phyloP scores from a whole-genome alignment of 805 yeast genomes.

The Myxozyma melibiosi region DNA sequence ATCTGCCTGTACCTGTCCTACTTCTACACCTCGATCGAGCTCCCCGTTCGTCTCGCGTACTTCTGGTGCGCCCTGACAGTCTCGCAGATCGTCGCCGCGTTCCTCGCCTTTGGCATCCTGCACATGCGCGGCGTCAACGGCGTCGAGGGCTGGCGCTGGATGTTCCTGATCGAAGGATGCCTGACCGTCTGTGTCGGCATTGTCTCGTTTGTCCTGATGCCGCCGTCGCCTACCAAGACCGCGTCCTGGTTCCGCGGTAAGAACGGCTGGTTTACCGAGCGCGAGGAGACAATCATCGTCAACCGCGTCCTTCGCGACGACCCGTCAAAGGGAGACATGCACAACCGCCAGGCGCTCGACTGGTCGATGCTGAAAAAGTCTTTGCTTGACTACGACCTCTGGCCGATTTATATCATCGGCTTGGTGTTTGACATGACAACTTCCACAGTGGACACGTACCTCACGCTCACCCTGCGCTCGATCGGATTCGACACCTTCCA shows the following conservation, averaged over 20 bases:
- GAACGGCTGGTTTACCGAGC: constrained; percentile 57
- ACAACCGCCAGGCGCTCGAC: constrained; percentile 57
- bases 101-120: constrained; percentile 55
- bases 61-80: constrained; percentile 58
- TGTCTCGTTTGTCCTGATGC: constrained; percentile 52
- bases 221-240: constrained; percentile 58
- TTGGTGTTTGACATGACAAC: constrained; percentile 47
- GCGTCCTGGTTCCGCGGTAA: constrained; percentile 51
- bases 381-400: constrained; percentile 53
- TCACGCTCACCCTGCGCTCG: constrained; percentile 52
- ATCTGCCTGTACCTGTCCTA: constrained; percentile 61
- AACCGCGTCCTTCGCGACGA: constrained; percentile 65
- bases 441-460: constrained; percentile 46
- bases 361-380: constrained; percentile 47
- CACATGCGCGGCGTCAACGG: constrained; percentile 51
- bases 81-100: constrained; percentile 48
- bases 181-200: constrained; percentile 59
- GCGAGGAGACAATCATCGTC: constrained; percentile 61
- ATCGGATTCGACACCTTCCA: constrained; percentile 57
- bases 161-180: constrained; percentile 62
- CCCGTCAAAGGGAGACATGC: constrained; percentile 65
- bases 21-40: constrained; percentile 59
- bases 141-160: constrained; percentile 61
- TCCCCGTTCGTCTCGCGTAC: constrained; percentile 56
- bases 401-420: constrained; percentile 59